phyloP scores from a whole-genome alignment of 2,329 filamentous ascomycete genomes.

The Sporothrix globosa region DNA sequence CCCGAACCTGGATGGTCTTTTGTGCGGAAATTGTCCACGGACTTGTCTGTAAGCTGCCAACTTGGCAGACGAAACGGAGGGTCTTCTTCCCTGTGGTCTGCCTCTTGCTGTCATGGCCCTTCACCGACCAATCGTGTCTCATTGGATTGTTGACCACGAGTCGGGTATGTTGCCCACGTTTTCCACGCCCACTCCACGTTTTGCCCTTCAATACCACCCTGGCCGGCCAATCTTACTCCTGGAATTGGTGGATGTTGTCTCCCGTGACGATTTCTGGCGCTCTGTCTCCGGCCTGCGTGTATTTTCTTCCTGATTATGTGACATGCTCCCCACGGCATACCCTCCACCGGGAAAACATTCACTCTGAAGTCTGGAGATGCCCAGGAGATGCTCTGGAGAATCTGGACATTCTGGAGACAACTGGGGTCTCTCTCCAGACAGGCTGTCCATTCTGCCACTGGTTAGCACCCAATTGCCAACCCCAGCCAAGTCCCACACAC shows the following conservation, averaged over 20 bases:
- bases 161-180: neutral
- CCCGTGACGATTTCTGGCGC: neutral
- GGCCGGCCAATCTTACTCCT: conserved; percentile 13
- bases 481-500: too few relatives aligned
- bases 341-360: conserved; percentile 6
- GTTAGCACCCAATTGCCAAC: neutral
- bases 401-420: too few relatives aligned
- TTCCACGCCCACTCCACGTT: neutral
- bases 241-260: neutral
- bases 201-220: conserved; percentile 5
- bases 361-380: neutral
- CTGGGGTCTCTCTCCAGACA: neutral
- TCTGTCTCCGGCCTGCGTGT: neutral
- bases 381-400: too few relatives aligned
- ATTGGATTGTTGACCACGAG: neutral
- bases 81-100: neutral
- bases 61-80: neutral
- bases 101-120: neutral
- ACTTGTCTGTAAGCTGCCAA: neutral
- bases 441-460: conserved; percentile 15
- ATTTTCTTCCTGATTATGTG: neutral
- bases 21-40: neutral
- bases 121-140: neutral
- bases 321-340: neutral
- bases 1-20: neutral